phyloP scores from a whole-genome alignment of 2,329 filamentous ascomycete genomes.

The Aureobasidium mangrovei region DNA sequence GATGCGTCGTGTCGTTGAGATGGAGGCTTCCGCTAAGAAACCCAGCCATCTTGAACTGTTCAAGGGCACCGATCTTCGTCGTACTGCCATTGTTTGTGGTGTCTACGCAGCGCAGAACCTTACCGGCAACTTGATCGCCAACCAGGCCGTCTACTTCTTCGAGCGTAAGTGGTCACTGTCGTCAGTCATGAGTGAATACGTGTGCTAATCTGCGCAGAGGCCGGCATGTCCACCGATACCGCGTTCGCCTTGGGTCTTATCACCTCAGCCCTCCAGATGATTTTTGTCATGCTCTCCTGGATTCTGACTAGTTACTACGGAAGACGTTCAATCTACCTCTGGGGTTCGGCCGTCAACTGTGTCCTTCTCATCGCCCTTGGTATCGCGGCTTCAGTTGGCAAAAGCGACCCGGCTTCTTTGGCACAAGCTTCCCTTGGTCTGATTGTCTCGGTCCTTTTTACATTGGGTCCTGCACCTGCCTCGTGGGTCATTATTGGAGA shows the following conservation, averaged over 20 bases:
- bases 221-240: slow-evolving; percentile 46
- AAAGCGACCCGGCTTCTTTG: slow-evolving; percentile 32
- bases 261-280: slow-evolving; percentile 52
- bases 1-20: slow-evolving; percentile 50
- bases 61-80: slow-evolving; percentile 46
- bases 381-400: slow-evolving; percentile 46
- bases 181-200: slow-evolving; percentile 15
- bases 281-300: slow-evolving; percentile 61
- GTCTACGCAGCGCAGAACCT: slow-evolving; percentile 53
- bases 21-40: slow-evolving; percentile 45
- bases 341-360: slow-evolving; percentile 48
- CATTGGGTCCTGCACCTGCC: slow-evolving; percentile 52
- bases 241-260: slow-evolving; percentile 57
- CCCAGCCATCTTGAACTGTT: slow-evolving; percentile 45
- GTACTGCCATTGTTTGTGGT: slow-evolving; percentile 48
- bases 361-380: slow-evolving; percentile 50
- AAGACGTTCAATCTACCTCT: slow-evolving; percentile 56
- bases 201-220: slow-evolving; percentile 40
- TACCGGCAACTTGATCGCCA: slow-evolving; percentile 55
- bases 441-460: slow-evolving; percentile 58
- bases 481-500: slow-evolving; percentile 61
- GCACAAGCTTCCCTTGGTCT: slow-evolving; percentile 56
- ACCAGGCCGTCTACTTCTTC: slow-evolving; percentile 56
- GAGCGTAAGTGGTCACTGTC: slow-evolving; percentile 24
- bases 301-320: slow-evolving; percentile 55